phyloP scores from a whole-genome alignment of 192 early-diverging fungal species.

The Borealophlyctis nickersoniae region DNA sequence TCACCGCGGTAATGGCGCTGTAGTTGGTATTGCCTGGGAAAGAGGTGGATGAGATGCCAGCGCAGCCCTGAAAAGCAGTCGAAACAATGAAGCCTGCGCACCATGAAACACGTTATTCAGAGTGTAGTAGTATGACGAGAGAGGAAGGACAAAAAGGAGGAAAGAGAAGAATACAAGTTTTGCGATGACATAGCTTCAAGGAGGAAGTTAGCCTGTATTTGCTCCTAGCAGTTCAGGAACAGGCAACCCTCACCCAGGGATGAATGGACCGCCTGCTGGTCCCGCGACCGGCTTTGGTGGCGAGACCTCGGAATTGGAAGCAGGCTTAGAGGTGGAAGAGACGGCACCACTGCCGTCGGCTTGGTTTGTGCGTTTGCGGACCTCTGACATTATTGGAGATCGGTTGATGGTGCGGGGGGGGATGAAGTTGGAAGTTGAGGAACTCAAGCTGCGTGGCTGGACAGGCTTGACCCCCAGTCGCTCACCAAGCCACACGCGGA shows the following conservation, averaged over 20 bases:
- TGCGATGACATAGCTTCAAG: conserved; percentile 18
- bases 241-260: background rate
- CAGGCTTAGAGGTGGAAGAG: background rate
- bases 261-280: background rate
- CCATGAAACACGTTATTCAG: conserved; percentile 19
- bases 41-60: background rate
- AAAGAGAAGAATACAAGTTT: conserved; percentile 30
- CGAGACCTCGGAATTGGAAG: background rate
- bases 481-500: too few relatives aligned
- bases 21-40: conserved; percentile 24
- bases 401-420: too few relatives aligned
- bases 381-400: background rate
- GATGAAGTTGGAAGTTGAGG: too few relatives aligned
- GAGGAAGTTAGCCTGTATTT: background rate
- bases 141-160: conserved; percentile 21
- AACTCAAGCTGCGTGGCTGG: too few relatives aligned
- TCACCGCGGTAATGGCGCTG: conserved; percentile 29
- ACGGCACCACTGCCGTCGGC: background rate
- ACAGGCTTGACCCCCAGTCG: too few relatives aligned
- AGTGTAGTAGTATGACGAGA: conserved; percentile 17
- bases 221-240: background rate
- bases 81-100: background rate
- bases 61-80: background rate
- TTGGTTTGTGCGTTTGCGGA: background rate
- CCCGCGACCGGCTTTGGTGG: background rate